Conservation (phyloP, 2,329 filamentous ascomycete genomes). For the Phaeosphaeria sp. region DNA sequence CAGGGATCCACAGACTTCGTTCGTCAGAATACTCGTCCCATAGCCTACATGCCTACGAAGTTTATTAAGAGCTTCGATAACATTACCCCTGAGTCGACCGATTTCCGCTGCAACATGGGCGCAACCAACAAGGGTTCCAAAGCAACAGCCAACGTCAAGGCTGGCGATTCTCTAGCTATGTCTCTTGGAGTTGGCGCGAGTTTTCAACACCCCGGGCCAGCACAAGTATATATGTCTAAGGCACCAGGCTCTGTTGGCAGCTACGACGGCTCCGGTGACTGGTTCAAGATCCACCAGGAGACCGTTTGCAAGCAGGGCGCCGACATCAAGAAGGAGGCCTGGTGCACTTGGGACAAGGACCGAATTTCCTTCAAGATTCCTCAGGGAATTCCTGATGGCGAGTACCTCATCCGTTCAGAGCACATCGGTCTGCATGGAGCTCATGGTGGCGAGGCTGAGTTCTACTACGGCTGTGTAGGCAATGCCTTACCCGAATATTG, state of each 20-base stretch:
- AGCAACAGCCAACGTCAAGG: constrained; percentile 25
- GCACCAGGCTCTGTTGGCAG: constrained; percentile 23
- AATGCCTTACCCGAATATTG: too few species aligned
- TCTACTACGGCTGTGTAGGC: constrained; percentile 52
- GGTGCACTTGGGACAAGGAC: constrained; percentile 33
- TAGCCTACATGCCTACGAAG: constrained; percentile 35
- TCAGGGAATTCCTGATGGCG: constrained; percentile 46
- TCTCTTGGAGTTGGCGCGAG: constrained; percentile 28
- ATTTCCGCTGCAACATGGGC: constrained; percentile 36
- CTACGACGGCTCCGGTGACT: constrained; percentile 33
- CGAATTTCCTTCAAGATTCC: constrained; percentile 46
- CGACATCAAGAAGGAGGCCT: constrained; percentile 24
- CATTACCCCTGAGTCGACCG: constrained; percentile 24
- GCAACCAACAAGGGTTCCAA: constrained; percentile 21
- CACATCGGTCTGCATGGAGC: constrained; percentile 47
- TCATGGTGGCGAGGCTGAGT: constrained; percentile 45
- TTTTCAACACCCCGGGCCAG: constrained; percentile 33
- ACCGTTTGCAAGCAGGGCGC: constrained; percentile 23
- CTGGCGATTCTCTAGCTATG: constrained; percentile 27
- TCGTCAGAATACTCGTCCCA: constrained; percentile 24
- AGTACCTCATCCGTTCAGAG: constrained; percentile 54
- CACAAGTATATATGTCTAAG: constrained; percentile 37
- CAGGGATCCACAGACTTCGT: constrained; percentile 28
- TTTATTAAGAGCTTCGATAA: constrained; percentile 29
- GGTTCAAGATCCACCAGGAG: constrained; percentile 41